Evolutionary conservation across 2,329 filamentous ascomycete species (phyloP).

Genomic region (Nothophoma quercina): DNA sequence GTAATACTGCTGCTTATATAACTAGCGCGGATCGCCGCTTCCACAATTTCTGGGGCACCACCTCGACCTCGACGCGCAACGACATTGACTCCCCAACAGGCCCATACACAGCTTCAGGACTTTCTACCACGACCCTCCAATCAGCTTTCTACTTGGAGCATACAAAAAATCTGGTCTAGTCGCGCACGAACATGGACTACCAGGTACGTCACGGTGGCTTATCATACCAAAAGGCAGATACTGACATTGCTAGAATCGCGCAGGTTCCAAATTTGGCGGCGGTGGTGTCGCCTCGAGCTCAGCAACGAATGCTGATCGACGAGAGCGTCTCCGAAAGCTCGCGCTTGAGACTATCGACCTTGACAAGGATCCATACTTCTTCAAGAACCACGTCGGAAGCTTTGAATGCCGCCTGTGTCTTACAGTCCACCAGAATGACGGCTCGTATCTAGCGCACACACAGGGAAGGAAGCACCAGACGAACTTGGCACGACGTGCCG

Average conservation of each 20-base stretch:
- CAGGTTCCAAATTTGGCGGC: conserved; percentile 96
- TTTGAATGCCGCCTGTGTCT: conserved; percentile 98
- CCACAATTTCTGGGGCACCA: conserved; percentile 30
- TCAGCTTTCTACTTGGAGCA: background rate
- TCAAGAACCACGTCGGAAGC: conserved; percentile 98
- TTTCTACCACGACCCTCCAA: background rate
- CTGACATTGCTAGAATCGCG: conserved; percentile 73
- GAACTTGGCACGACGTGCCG: conserved; percentile 92
- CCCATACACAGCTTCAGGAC: background rate
- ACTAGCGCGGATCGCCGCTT: conserved; percentile 29
- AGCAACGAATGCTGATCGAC: conserved; percentile 94
- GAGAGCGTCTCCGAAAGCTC: conserved; percentile 96
- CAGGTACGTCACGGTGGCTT: conserved; percentile 48
- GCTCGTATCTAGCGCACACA: conserved; percentile 97
- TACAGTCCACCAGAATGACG: conserved; percentile 98
- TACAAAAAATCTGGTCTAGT: no score
- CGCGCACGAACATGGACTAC: conserved; percentile 55
- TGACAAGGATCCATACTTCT: conserved; percentile 99
- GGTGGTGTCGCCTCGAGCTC: conserved; percentile 94
- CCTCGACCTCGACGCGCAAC: conserved; percentile 18
- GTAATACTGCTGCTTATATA: conserved; percentile 8
- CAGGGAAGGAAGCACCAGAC: conserved; percentile 99
- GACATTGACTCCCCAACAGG: background rate
- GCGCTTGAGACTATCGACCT: conserved; percentile 98
- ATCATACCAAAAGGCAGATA: conserved; percentile 13